Conservation (phyloP, 176 grass and related monocot genomes). For the Canna indica region DNA sequence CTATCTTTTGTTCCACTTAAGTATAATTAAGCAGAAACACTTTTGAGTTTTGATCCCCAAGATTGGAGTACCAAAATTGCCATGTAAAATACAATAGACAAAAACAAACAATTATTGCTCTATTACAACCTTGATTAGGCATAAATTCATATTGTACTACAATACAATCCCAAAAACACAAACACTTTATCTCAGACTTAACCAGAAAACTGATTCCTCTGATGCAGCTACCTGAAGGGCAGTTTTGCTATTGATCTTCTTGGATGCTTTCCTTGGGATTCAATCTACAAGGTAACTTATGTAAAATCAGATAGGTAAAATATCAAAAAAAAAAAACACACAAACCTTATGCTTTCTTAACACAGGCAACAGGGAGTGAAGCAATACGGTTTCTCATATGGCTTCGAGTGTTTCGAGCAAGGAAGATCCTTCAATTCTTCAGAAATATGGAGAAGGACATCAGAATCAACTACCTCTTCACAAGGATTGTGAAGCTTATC, state of each 20-base stretch:
- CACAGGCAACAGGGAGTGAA: slow-evolving; percentile 56
- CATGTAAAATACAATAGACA: neutral
- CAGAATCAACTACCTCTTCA: slow-evolving; percentile 82
- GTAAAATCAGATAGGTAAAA: neutral
- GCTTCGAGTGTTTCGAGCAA: slow-evolving; percentile 56
- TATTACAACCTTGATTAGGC: too few relatives aligned
- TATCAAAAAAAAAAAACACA: too few relatives aligned
- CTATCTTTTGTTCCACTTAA: neutral
- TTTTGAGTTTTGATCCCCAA: neutral
- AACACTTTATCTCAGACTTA: neutral
- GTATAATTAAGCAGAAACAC: too few relatives aligned
- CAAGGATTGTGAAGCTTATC: slow-evolving; percentile 71
- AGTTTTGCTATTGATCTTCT: slow-evolving; percentile 65
- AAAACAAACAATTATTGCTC: too few relatives aligned
- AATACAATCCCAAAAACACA: neutral
- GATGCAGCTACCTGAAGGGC: slow-evolving; percentile 58
- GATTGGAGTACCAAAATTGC: neutral
- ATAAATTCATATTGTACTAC: neutral
- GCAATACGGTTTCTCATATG: slow-evolving; percentile 55
- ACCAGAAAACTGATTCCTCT: neutral
- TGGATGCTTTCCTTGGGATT: slow-evolving; percentile 83
- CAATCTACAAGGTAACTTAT: slow-evolving; percentile 57
- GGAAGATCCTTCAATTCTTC: slow-evolving; percentile 68
- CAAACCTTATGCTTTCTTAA: too few relatives aligned
- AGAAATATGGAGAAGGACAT: slow-evolving; percentile 89